Conservation (phyloP, 768 basidiomycete genomes). For the Coprinopsis strossmayeri region DNA sequence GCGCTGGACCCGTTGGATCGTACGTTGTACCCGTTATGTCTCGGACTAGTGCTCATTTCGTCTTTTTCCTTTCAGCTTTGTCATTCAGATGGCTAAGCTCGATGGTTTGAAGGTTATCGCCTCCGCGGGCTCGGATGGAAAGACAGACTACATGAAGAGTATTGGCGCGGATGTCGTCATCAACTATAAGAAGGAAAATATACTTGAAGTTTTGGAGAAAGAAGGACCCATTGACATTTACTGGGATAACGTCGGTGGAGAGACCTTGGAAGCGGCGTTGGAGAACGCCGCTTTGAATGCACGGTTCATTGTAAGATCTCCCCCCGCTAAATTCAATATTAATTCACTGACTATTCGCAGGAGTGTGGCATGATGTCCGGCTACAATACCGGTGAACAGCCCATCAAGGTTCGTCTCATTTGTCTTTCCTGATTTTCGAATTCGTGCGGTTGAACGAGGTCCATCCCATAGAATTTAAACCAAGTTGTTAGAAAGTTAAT, state of each 20-base stretch:
- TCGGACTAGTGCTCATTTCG: no score
- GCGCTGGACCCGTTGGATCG: conserved; percentile 26
- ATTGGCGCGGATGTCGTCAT: conserved; percentile 55
- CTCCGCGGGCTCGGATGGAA: conserved; percentile 55
- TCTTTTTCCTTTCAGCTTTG: background rate
- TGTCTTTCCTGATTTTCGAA: background rate
- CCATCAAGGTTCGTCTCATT: conserved; percentile 20
- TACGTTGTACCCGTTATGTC: conserved; percentile 8
- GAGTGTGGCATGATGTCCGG: conserved; percentile 37
- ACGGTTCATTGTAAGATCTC: conserved; percentile 32
- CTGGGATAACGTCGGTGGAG: conserved; percentile 44
- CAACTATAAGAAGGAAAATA: conserved; percentile 53
- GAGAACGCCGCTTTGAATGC: conserved; percentile 31
- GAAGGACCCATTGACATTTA: conserved; percentile 43
- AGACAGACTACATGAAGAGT: conserved; percentile 45
- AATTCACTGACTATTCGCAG: conserved; percentile 15
- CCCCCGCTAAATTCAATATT: background rate
- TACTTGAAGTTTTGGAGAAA: conserved; percentile 36
- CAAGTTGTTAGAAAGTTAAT: conserved; percentile 34
- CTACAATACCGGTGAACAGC: conserved; percentile 26
- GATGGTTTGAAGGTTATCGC: conserved; percentile 48
- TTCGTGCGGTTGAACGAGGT: background rate
- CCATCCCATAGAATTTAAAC: conserved; percentile 29
- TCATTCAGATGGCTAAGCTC: conserved; percentile 4
- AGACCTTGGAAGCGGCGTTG: conserved; percentile 27